Evolutionary conservation across 352 stramenopile species (phyloP).

Genomic region (Globisporangium takayamanum): DNA sequence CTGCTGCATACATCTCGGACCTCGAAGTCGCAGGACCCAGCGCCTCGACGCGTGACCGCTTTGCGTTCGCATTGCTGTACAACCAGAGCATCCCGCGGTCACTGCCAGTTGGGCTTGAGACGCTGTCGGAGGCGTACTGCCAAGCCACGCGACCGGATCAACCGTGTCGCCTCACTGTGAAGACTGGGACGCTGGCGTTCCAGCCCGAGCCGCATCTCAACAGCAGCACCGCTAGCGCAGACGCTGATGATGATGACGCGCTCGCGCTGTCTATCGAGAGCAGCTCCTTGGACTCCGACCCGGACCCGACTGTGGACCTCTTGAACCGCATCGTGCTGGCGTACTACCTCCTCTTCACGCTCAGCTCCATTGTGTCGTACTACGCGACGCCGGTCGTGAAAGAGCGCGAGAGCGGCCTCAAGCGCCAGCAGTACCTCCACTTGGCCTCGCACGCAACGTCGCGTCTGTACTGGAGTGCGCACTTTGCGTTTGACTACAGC

Average conservation of each 20-base stretch:
- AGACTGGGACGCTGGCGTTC: slow-evolving; percentile 38
- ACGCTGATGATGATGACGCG: neutral
- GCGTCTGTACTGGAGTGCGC: slow-evolving; percentile 59
- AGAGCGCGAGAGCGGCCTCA: slow-evolving; percentile 62
- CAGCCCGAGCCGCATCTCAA: neutral
- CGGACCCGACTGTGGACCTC: slow-evolving; percentile 7
- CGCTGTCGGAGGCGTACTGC: slow-evolving; percentile 58
- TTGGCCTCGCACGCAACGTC: slow-evolving; percentile 40
- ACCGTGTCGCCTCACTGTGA: slow-evolving; percentile 39
- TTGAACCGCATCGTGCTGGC: slow-evolving; percentile 89
- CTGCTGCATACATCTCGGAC: slow-evolving; percentile 39
- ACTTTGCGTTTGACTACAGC: slow-evolving; percentile 62
- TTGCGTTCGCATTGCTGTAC: slow-evolving; percentile 55
- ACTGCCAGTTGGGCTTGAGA: slow-evolving; percentile 54
- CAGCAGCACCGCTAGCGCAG: neutral
- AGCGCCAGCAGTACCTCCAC: slow-evolving; percentile 70
- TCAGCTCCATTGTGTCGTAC: slow-evolving; percentile 60
- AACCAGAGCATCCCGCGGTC: slow-evolving; percentile 56
- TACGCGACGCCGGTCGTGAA: slow-evolving; percentile 60
- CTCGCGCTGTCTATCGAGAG: neutral
- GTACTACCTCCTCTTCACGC: slow-evolving; percentile 71
- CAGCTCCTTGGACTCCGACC: too few relatives aligned
- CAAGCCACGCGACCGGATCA: slow-evolving; percentile 1
- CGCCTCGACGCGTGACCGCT: neutral
- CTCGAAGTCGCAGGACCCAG: slow-evolving; percentile 9